phyloP scores from a whole-genome alignment of 352 stramenopile genomes.

The Plasmopara halstedii region DNA sequence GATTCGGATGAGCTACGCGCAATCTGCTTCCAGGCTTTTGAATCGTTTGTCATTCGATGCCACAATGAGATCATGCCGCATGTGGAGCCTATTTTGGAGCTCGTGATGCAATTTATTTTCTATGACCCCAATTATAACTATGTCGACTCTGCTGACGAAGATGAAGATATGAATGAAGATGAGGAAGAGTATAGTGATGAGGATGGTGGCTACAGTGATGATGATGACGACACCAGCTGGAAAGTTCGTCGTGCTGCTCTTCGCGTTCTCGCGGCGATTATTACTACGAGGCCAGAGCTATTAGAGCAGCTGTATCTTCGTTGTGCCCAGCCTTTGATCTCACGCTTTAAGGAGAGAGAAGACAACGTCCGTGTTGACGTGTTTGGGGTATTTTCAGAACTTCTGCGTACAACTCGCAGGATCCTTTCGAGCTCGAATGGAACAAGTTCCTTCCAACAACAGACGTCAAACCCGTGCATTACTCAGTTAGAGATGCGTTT shows the following conservation, averaged over 20 bases:
- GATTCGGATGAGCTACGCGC: constrained; percentile 94
- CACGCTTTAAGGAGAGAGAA: constrained; percentile 94
- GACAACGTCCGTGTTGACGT: constrained; percentile 98
- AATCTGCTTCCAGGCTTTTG: constrained; percentile 97
- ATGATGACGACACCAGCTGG: constrained; percentile 95
- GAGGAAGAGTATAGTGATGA: constrained; percentile 77
- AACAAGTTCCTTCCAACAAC: constrained; percentile 14
- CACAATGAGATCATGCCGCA: constrained; percentile 94
- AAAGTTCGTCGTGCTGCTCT: constrained; percentile 92
- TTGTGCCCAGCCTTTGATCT: constrained; percentile 79
- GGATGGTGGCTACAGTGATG: constrained; percentile 87
- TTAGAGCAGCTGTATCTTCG: constrained; percentile 80
- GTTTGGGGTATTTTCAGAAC: constrained; percentile 90
- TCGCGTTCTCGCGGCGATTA: constrained; percentile 89
- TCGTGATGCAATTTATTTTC: constrained; percentile 90
- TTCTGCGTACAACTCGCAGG: constrained; percentile 79
- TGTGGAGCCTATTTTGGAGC: constrained; percentile 87
- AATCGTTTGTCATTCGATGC: constrained; percentile 95
- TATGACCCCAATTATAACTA: constrained; percentile 99
- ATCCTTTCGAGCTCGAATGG: constrained; percentile 30
- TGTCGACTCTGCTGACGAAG: constrained; percentile 88
- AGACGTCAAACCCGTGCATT: constrained; percentile 37
- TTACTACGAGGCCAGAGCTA: constrained; percentile 83
- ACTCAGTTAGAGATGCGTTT: constrained; percentile 49
- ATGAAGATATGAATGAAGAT: constrained; percentile 80